These are phyloP conservation scores for Xerocomellus amylosporus DNA, from an alignment of 768 basidiomycete species.

Conservation along the genomic window DNA sequence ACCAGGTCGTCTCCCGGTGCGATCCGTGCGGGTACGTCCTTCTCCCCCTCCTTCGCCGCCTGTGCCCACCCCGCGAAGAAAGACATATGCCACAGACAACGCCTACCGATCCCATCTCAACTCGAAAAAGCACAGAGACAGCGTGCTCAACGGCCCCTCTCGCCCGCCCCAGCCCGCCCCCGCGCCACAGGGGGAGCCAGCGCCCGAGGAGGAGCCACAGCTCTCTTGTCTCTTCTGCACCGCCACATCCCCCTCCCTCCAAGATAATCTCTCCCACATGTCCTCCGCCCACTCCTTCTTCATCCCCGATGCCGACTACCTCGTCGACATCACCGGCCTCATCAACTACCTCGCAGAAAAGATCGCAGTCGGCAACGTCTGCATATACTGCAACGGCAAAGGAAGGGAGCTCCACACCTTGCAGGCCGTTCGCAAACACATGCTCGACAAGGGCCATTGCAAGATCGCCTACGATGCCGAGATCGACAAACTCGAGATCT, in stretches of 20 bases:
- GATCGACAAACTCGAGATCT: constrained; percentile 77
- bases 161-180: not conserved
- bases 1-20: constrained; percentile 61
- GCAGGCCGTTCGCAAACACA: constrained; percentile 91
- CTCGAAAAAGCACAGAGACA: constrained; percentile 88
- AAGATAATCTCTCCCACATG: constrained; percentile 85
- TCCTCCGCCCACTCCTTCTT: constrained; percentile 86
- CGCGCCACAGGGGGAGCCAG: not conserved
- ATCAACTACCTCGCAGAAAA: constrained; percentile 88
- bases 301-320: constrained; percentile 89
- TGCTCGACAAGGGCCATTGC: constrained; percentile 95
- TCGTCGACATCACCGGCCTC: constrained; percentile 80
- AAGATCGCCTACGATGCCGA: constrained; percentile 90
- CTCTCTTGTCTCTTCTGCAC: constrained; percentile 89
- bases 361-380: constrained; percentile 88
- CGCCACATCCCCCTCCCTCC: constrained; percentile 45
- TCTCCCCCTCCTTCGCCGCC: not conserved
- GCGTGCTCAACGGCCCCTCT: constrained; percentile 49
- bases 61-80: constrained; percentile 45
- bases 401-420: constrained; percentile 79
- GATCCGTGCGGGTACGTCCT: constrained; percentile 74
- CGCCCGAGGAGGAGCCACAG: not conserved
- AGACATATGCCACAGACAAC: constrained; percentile 85
- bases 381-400: constrained; percentile 84
- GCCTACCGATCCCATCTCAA: constrained; percentile 83